phyloP scores from a whole-genome alignment of 2,329 filamentous ascomycete genomes.

The Coccinonectria pachysandricola region DNA sequence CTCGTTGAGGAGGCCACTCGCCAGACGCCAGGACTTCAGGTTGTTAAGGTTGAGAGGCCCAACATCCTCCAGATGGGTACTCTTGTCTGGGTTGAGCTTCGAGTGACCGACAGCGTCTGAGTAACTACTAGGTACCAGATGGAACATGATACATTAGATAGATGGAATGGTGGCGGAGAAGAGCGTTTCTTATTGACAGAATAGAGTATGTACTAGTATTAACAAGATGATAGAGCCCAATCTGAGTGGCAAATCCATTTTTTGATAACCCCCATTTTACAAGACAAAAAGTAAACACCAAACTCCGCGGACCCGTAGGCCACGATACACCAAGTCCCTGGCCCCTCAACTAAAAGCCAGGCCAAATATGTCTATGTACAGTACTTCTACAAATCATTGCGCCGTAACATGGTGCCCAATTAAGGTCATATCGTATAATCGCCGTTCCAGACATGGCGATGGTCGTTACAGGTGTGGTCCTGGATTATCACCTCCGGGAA shows the following conservation, averaged over 20 bases:
- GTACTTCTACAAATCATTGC: slow-evolving; percentile 19
- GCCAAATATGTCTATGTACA: slow-evolving; percentile 23
- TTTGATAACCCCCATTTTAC: slow-evolving; percentile 1
- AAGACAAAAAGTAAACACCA: no score
- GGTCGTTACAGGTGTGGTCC: slow-evolving; percentile 13
- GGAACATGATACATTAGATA: slow-evolving; percentile 1
- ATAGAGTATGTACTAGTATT: slow-evolving; percentile 17
- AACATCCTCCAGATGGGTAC: slow-evolving; percentile 46
- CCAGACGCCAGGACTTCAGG: slow-evolving; percentile 42
- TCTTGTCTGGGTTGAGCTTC: slow-evolving; percentile 47
- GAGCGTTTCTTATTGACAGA: slow-evolving; percentile 11
- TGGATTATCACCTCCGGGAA: slow-evolving; percentile 11
- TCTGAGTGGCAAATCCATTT: slow-evolving; percentile 19
- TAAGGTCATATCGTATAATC: slow-evolving; percentile 15
- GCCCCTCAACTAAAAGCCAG: slow-evolving; percentile 12
- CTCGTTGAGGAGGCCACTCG: slow-evolving; percentile 40
- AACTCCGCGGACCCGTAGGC: slow-evolving; percentile 8
- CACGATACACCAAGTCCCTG: slow-evolving; percentile 13
- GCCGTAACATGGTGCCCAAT: slow-evolving; percentile 13
- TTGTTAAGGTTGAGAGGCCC: slow-evolving; percentile 44
- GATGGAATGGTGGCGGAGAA: slow-evolving; percentile 10
- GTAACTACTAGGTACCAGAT: no score
- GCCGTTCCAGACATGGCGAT: slow-evolving; percentile 17
- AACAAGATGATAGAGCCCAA: slow-evolving; percentile 10
- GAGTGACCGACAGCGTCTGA: slow-evolving; percentile 21